Evolutionary conservation across 2,329 filamentous ascomycete genomes (phyloP), one percentile per base, ranked within the genome.

Genomic region (Westerdykella ornata): DNA sequence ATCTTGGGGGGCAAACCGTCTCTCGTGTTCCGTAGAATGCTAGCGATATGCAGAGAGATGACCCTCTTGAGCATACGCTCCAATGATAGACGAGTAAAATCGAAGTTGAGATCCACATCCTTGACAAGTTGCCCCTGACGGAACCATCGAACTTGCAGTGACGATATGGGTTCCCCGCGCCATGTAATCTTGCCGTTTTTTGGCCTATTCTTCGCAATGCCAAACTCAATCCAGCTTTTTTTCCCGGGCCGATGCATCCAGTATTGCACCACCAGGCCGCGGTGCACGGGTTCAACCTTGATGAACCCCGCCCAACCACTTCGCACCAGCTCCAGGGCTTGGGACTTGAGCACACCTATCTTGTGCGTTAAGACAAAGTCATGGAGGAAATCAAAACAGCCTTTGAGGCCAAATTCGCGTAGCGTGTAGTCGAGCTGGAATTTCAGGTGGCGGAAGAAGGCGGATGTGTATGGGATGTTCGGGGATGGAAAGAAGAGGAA

Each of bases 221-320:
- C 89, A 38, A 98, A 73, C 49, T 97, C 82, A 36, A 98, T 73
- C 90, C 92, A 98, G 62, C 82, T 94, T 70, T 94, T 95, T 13
- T 77, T 73, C 1, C 79, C 79, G 42, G 76, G 74, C 53, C 81
- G 78, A 38, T 78, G 76, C 13, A 78, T 73, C 92, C 92, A 98
- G 67, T 98, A 98, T 57, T 96, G 89, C 26, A 98, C 77, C 8
- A 88, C 80, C 43, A 98, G 71, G 19, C 84, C 84, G 45, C 92
- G 79, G 60, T 92, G 85, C 29, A 95, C 73, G 19, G 82, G 74
- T 60, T 96, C 87, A 13, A 94, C 76, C 54, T 79, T 80, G 35
- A 97, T 65, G 26, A 82, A 81, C 41, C 86, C 82, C 22, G 82
- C 80, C 90, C 92, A 97, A 22, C 80, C 78, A 3, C 76, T 77